These are phyloP conservation scores for Psilocybe azurescens DNA, from an alignment of 768 basidiomycete genomes.

Conservation along the genomic window DNA sequence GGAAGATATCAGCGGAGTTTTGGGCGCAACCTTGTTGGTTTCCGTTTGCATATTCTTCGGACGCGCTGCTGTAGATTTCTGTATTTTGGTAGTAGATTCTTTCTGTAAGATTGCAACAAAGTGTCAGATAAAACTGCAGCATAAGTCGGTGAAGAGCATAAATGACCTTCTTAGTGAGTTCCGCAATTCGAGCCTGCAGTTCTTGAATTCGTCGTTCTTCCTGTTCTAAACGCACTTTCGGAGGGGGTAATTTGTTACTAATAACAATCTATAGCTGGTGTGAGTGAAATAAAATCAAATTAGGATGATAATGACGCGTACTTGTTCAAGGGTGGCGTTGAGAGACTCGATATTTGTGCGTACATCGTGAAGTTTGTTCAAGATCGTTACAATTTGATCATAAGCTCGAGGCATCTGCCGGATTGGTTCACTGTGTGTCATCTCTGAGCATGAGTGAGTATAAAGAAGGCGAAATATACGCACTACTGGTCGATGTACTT, in stretches of 20 bases:
- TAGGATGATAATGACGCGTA: conserved; percentile 4
- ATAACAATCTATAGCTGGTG: neutral
- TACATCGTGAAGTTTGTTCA: conserved; percentile 43
- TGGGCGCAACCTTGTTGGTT: conserved; percentile 1
- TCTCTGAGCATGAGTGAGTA: conserved; percentile 9
- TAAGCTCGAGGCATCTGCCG: conserved; percentile 59
- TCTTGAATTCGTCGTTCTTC: conserved; percentile 47
- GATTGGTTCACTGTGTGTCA: conserved; percentile 38
- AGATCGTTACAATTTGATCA: conserved; percentile 46
- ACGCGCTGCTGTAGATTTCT: conserved; percentile 18
- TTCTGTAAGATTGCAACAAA: conserved; percentile 25
- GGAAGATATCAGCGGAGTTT: conserved; percentile 25
- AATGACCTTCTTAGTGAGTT: conserved; percentile 47
- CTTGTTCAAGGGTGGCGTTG: conserved; percentile 19
- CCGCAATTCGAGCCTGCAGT: conserved; percentile 41
- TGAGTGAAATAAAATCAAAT: neutral
- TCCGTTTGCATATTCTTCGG: conserved; percentile 17
- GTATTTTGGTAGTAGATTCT: conserved; percentile 16
- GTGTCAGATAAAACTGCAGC: conserved; percentile 12
- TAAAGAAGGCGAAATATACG: conserved; percentile 31
- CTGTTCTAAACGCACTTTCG: conserved; percentile 42
- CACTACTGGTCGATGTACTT: conserved; percentile 83
- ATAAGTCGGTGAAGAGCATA: neutral
- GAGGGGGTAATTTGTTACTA: conserved; percentile 21
- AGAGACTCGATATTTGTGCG: conserved; percentile 41